Evolutionary conservation across 306 rosid genomes (phyloP).

Genomic region (Carpinus viminea): DNA sequence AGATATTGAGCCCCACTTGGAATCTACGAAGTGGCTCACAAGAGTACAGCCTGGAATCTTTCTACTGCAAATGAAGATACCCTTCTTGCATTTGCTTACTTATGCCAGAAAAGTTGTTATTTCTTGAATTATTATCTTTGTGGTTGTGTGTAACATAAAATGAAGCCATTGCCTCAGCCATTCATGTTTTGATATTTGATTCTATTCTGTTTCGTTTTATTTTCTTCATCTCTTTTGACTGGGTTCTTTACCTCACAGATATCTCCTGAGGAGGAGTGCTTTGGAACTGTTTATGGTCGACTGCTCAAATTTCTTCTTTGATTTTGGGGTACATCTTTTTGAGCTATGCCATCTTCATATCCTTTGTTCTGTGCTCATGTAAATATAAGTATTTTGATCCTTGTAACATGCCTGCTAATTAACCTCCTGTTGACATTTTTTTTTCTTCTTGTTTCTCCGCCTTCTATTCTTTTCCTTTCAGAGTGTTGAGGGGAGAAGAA

Average conservation of each 20-base stretch:
- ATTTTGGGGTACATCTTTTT: slow-evolving; percentile 75
- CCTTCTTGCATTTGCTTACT: background rate
- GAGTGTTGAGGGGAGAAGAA: slow-evolving; percentile 85
- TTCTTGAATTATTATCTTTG: background rate
- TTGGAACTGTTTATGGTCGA: slow-evolving; percentile 94
- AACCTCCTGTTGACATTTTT: slow-evolving; percentile 12
- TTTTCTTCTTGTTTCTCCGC: background rate
- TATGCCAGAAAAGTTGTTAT: background rate
- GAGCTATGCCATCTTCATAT: slow-evolving; percentile 19
- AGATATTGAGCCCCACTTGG: background rate
- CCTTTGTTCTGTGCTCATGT: slow-evolving; percentile 3
- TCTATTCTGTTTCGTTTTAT: slow-evolving; percentile 15
- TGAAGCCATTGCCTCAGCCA: slow-evolving; percentile 13
- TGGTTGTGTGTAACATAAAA: background rate
- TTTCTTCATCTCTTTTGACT: slow-evolving; percentile 20
- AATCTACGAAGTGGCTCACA: background rate
- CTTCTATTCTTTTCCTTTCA: slow-evolving; percentile 33
- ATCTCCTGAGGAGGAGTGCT: slow-evolving; percentile 96
- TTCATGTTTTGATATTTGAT: slow-evolving; percentile 6
- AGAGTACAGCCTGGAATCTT: background rate
- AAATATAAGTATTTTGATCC: slow-evolving; percentile 25
- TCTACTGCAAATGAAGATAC: background rate
- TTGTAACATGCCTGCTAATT: slow-evolving; percentile 14
- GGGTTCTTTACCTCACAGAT: slow-evolving; percentile 43
- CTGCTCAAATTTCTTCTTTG: slow-evolving; percentile 92